These are phyloP conservation scores for Thyridium curvatum DNA, from an alignment of 2,329 filamentous ascomycete genomes.

Conservation along the genomic window DNA sequence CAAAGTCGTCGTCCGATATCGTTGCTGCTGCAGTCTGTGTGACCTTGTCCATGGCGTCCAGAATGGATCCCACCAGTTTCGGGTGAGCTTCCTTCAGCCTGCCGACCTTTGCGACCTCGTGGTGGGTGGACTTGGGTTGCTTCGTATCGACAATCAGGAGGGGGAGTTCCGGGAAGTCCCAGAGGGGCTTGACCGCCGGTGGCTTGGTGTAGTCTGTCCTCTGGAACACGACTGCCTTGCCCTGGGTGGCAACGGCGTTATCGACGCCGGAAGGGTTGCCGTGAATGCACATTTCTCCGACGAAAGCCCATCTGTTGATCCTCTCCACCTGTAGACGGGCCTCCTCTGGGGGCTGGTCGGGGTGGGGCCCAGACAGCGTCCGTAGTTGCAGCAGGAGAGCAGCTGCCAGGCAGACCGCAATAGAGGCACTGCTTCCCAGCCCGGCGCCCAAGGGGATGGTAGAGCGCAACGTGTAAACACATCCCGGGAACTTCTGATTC, in stretches of 20 bases:
- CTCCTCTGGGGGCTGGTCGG: constrained; percentile 82
- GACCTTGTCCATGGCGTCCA: constrained; percentile 79
- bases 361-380: constrained; percentile 82
- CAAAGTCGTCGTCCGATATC: constrained; percentile 58
- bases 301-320: constrained; percentile 97
- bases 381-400: constrained; percentile 84
- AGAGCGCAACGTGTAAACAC: constrained; percentile 84
- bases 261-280: constrained; percentile 95
- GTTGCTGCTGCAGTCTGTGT: constrained; percentile 48
- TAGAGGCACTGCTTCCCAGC: constrained; percentile 88
- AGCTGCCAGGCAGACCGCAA: constrained; percentile 80
- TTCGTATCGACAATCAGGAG: constrained; percentile 85
- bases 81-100: constrained; percentile 67
- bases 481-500: constrained; percentile 70
- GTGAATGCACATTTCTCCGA: constrained; percentile 94
- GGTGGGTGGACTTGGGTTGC: constrained; percentile 77
- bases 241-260: constrained; percentile 90
- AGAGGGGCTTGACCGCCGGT: constrained; percentile 68
- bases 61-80: constrained; percentile 69
- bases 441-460: constrained; percentile 91
- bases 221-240: constrained; percentile 90
- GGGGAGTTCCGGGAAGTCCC: constrained; percentile 86
- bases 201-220: constrained; percentile 71
- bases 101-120: constrained; percentile 81
- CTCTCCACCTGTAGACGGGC: constrained; percentile 86